Evolutionary conservation across 208 protist species (phyloP).

Genomic region (Wallacemonas sp.): DNA sequence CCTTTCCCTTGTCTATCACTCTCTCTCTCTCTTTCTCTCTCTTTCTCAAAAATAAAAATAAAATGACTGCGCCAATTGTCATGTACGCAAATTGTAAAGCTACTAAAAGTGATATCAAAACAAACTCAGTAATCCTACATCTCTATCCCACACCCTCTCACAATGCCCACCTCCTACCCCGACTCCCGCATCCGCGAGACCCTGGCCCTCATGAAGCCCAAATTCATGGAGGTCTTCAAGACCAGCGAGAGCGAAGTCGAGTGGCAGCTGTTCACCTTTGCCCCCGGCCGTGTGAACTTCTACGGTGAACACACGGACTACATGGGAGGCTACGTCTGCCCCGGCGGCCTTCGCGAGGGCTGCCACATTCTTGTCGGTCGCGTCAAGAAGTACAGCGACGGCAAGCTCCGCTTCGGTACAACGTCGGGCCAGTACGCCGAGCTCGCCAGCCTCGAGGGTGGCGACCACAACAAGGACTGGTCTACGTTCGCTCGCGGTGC

Average conservation of each 20-base stretch:
- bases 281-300: conserved; percentile 81
- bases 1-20: too few relatives aligned
- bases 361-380: conserved; percentile 56
- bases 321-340: conserved; percentile 70
- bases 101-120: too few relatives aligned
- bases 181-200: conserved; percentile 41
- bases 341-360: conserved; percentile 45
- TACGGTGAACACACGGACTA: conserved; percentile 90
- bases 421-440: conserved; percentile 38
- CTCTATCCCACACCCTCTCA: too few relatives aligned
- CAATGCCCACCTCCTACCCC: conserved; percentile 27
- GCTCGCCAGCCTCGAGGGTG: conserved; percentile 30
- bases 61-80: too few relatives aligned
- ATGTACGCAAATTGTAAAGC: too few relatives aligned
- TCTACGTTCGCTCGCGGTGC: conserved; percentile 46
- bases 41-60: too few relatives aligned
- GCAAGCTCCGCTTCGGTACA: conserved; percentile 47
- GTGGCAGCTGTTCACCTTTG: conserved; percentile 57
- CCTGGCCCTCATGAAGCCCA: conserved; percentile 47
- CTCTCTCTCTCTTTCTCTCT: not conserved
- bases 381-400: conserved; percentile 32
- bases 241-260: conserved; percentile 35
- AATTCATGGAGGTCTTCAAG: conserved; percentile 57
- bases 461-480: conserved; percentile 47
- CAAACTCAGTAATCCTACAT: too few relatives aligned